A percentile compares a stretch with the other conserved stretches of the same genome.
Conservation (phyloP, 768 basidiomycete species). For the Hypholoma fasciculare region DNA sequence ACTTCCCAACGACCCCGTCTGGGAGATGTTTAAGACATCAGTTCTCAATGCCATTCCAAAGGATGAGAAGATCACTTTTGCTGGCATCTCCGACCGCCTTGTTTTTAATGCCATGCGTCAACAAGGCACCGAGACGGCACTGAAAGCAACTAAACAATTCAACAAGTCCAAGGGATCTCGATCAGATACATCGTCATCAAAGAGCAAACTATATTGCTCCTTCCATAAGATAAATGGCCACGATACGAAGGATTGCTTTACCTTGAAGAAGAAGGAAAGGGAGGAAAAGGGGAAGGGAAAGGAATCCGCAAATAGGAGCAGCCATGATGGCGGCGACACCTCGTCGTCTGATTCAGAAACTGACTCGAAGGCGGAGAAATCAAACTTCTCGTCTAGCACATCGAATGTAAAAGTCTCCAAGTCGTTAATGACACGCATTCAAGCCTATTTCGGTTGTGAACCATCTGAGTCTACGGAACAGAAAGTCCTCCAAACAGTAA, state of each 20-base stretch:
- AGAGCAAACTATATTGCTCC: background rate
- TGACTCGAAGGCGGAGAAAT: background rate
- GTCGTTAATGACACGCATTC: background rate
- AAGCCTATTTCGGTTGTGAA: background rate
- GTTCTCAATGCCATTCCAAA: background rate
- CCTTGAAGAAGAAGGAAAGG: background rate
- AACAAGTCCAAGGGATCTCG: background rate
- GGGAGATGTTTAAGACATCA: constrained; percentile 13
- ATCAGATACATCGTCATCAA: background rate
- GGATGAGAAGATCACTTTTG: background rate
- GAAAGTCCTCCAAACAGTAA: background rate
- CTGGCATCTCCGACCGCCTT: background rate
- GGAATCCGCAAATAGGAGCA: background rate
- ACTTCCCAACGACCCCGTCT: constrained; percentile 4
- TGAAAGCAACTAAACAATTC: background rate
- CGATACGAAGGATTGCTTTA: background rate
- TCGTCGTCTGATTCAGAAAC: background rate
- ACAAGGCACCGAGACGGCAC: background rate
- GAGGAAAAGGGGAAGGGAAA: background rate
- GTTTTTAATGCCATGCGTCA: background rate
- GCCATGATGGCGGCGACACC: background rate
- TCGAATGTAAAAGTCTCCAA: background rate
- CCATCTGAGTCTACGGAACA: background rate
- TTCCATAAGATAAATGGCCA: background rate
- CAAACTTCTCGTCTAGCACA: background rate